These are phyloP conservation scores for Wickerhamomyces subpelliculosus DNA, from an alignment of 805 yeast species.

Conservation along the genomic window DNA sequence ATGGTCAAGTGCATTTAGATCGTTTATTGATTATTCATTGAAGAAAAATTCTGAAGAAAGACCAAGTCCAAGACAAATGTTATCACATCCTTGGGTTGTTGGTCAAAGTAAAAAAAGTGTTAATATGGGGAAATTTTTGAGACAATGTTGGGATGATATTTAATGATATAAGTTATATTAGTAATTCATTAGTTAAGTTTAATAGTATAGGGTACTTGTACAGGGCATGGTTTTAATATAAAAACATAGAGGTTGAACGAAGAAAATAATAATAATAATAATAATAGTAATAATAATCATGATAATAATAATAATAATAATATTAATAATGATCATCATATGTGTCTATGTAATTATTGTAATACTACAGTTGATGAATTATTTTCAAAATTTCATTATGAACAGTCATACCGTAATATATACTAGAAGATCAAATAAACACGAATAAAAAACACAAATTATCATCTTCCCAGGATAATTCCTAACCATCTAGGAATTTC, in stretches of 20 bases:
- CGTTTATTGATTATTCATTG: slow-evolving; percentile 73
- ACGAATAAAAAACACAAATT: no score
- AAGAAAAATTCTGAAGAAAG: slow-evolving; percentile 73
- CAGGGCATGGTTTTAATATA: no score
- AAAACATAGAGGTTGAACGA: no score
- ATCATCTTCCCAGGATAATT: no score
- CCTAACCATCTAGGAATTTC: no score
- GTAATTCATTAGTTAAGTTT: no score
- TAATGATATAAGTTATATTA: background rate
- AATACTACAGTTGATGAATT: no score
- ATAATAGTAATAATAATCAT: background rate
- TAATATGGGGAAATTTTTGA: slow-evolving; percentile 80
- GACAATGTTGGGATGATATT: slow-evolving; percentile 29
- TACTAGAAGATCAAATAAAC: no score
- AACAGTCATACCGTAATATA: no score
- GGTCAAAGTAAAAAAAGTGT: slow-evolving; percentile 70
- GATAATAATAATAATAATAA: slow-evolving; percentile 2
- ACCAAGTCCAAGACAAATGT: slow-evolving; percentile 91
- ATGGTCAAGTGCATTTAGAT: slow-evolving; percentile 82
- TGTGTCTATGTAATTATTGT: background rate
- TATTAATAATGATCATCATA: slow-evolving; percentile 1
- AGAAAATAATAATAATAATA: no score
- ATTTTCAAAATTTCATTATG: no score
- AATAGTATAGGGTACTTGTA: no score
- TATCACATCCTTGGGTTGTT: slow-evolving; percentile 86